Base-by-base conservation (phyloP, 306 rosid species). In the Carpinus fangiana region DNA sequence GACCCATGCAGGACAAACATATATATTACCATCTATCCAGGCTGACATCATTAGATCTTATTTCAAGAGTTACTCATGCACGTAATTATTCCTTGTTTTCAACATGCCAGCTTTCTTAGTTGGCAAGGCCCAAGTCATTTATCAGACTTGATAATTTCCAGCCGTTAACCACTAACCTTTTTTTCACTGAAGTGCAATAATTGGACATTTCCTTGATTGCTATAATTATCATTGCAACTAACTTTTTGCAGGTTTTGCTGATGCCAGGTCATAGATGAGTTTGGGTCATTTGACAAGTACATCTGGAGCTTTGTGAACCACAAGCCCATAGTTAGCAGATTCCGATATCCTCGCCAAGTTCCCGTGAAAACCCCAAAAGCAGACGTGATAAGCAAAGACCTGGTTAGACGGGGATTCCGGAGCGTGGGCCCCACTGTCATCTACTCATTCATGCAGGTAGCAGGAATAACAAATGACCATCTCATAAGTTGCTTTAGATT, bases 341-440 rank as follows among this genome's bases (percentile, higher is more conserved):
- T 90, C 87, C 88, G 97, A n/a, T 92, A 92, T 79, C 89, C 94
- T n/a, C 83, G 97, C 36, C 97, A 90, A 80, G 91, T 92, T 77
- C 94, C 92, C 10, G 93, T 65, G 12, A 92, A 92, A 82, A 90
- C 97, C 17, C 94, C 97, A 14, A 92, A 92, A 79, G 97, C 97
- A 12, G 97, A 92, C 46, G 89, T 87, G 78, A 85, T 91, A 3
- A 91, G 97, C 78, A 91, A 91, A 88, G 97, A 89, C 81, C 80
- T 91, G 20, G 90, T 90, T 77, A 87, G 86, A 75, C 88, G 97
- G 67, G 97, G 97, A 45, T 91, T 90, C 76, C 94, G 97, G 5
- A 81, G 94, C 0, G 94, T 89, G 80, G 90, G 97, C 2, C 97
- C 91, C 64, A 91, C 94, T 0, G 92, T 91, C 3, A 66, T 92